Conservation (phyloP, 257 asterid species). For the Parsonsia alboflavescens region DNA sequence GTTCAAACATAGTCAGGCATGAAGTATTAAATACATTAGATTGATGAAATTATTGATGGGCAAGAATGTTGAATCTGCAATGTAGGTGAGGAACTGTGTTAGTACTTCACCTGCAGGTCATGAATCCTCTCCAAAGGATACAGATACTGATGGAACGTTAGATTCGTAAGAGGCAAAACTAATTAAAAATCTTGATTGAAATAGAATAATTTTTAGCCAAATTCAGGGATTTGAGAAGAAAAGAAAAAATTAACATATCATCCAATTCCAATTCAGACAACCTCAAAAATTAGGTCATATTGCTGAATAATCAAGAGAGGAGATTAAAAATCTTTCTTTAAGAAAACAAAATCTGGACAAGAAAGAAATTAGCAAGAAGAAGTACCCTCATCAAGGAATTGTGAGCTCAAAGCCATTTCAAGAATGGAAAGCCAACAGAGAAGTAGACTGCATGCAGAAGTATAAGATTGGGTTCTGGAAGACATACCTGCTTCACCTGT, state of each 20-base stretch:
- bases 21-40: background rate
- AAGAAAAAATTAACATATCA: background rate
- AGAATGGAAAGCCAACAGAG: background rate
- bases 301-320: background rate
- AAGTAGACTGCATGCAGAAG: background rate
- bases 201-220: background rate
- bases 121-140: background rate
- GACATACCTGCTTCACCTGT: slow-evolving; percentile 76
- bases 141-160: background rate
- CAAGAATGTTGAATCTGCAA: background rate
- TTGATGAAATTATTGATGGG: background rate
- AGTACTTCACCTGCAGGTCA: too few relatives aligned
- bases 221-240: background rate
- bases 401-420: background rate
- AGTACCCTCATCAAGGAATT: background rate
- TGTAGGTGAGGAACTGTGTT: background rate
- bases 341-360: background rate
- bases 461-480: background rate
- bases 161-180: background rate
- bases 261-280: background rate
- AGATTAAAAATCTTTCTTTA: background rate
- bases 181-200: background rate
- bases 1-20: background rate
- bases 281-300: background rate
- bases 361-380: background rate